phyloP scores from a whole-genome alignment of 2,329 filamentous ascomycete genomes.

The Talaromyces sp. region DNA sequence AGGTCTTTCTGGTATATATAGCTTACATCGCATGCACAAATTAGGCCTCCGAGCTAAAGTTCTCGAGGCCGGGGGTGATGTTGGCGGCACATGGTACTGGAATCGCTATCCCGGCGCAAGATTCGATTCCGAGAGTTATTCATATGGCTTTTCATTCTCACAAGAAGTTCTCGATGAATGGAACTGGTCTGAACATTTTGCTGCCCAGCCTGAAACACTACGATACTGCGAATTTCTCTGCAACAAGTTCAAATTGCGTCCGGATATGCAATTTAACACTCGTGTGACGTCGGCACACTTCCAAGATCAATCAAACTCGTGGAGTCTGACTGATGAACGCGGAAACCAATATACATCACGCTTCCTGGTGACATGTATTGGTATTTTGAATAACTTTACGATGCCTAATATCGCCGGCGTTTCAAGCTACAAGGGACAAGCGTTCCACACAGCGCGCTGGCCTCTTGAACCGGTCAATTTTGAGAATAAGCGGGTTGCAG shows the following conservation, averaged over 20 bases:
- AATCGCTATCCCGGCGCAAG: slow-evolving; percentile 11
- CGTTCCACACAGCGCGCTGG: slow-evolving; percentile 31
- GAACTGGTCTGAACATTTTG: slow-evolving; percentile 12
- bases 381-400: slow-evolving; percentile 20
- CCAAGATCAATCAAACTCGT: slow-evolving; percentile 1
- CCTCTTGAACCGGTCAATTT: slow-evolving; percentile 14
- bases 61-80: slow-evolving; percentile 18
- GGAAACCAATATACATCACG: slow-evolving; percentile 4
- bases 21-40: slow-evolving; percentile 45
- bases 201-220: slow-evolving; percentile 14
- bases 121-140: slow-evolving; percentile 12
- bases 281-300: slow-evolving; percentile 8
- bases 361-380: slow-evolving; percentile 8
- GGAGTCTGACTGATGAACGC: slow-evolving; percentile 2
- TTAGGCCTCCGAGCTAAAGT: slow-evolving; percentile 31
- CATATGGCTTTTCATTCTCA: slow-evolving; percentile 11
- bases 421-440: slow-evolving; percentile 22
- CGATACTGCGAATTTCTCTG: slow-evolving; percentile 10
- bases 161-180: slow-evolving; percentile 47
- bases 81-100: slow-evolving; percentile 17
- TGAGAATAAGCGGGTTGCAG: slow-evolving; percentile 41
- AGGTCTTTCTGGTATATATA: slow-evolving; percentile 37
- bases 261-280: slow-evolving; percentile 12
- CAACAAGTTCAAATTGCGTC: slow-evolving; percentile 6
- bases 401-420: slow-evolving; percentile 29